Conservation (phyloP, 495 filamentous ascomycete species). For the Aspergillus diversus region DNA sequence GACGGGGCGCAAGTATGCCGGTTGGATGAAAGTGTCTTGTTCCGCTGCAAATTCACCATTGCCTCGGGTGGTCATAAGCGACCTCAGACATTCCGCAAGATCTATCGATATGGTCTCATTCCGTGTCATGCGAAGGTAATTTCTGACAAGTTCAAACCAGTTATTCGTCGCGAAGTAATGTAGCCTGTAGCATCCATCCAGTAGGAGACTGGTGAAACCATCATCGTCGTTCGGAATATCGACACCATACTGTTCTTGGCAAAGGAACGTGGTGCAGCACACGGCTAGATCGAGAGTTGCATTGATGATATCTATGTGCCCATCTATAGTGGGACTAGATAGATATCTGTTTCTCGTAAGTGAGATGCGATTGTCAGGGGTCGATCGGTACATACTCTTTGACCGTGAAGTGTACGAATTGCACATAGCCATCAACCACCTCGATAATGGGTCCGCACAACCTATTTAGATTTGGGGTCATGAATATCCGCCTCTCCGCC, state of each 20-base stretch:
- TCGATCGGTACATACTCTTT: conserved; percentile 1
- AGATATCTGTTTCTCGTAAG: neutral
- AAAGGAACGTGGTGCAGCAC: neutral
- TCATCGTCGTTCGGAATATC: neutral
- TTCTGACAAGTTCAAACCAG: neutral
- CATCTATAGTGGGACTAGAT: conserved; percentile 3
- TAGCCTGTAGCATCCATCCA: conserved; percentile 1
- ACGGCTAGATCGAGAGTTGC: conserved; percentile 4
- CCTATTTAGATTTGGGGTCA: neutral
- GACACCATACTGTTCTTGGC: neutral
- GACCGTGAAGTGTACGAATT: conserved; percentile 10
- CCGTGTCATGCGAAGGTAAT: neutral
- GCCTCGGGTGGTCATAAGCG: neutral
- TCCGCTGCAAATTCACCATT: neutral
- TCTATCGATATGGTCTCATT: neutral
- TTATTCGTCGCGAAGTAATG: conserved; percentile 4
- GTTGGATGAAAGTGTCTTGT: neutral
- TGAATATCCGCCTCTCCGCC: neutral
- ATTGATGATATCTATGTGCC: neutral
- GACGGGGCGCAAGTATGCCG: neutral
- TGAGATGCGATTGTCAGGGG: neutral
- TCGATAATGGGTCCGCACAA: conserved; percentile 6
- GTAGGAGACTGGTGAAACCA: neutral
- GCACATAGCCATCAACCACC: conserved; percentile 4
- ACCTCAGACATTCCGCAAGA: neutral